Conservation (phyloP, 2,329 filamentous ascomycete genomes). For the Emmonsia crescens region DNA sequence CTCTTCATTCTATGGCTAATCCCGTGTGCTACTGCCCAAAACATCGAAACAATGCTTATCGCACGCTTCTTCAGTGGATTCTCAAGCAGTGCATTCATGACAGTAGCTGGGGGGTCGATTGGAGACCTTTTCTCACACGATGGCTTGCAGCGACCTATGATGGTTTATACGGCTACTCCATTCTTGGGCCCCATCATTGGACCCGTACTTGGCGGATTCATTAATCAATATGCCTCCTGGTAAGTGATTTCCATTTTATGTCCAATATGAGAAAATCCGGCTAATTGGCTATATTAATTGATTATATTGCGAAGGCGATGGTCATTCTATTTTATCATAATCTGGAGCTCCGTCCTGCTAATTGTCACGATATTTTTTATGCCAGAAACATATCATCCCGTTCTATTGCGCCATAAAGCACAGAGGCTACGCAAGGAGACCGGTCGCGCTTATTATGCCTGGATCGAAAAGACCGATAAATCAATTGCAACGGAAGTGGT, state of each 20-base stretch:
- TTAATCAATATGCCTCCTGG: slow-evolving; percentile 61
- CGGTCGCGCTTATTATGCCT: slow-evolving; percentile 60
- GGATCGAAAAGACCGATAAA: slow-evolving; percentile 56
- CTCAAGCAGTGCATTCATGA: slow-evolving; percentile 53
- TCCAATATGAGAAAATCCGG: not conserved
- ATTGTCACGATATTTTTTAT: slow-evolving; percentile 55
- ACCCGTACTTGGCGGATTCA: slow-evolving; percentile 55
- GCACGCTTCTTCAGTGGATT: slow-evolving; percentile 51
- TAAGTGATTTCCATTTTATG: not conserved
- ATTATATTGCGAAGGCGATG: slow-evolving; percentile 37
- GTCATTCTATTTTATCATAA: slow-evolving; percentile 67
- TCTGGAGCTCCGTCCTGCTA: slow-evolving; percentile 56
- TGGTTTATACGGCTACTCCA: slow-evolving; percentile 56
- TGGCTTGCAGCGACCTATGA: slow-evolving; percentile 64
- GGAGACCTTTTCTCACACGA: slow-evolving; percentile 59
- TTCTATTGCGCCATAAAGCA: slow-evolving; percentile 61
- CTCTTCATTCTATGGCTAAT: slow-evolving; percentile 47
- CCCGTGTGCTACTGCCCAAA: slow-evolving; percentile 42
- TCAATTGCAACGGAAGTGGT: slow-evolving; percentile 50
- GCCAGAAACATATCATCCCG: slow-evolving; percentile 69
- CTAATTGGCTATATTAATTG: not conserved
- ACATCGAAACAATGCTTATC: slow-evolving; percentile 46
- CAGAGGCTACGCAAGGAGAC: slow-evolving; percentile 55
- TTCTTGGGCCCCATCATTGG: slow-evolving; percentile 44
- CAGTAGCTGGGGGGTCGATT: slow-evolving; percentile 67